Evolutionary conservation across 495 filamentous ascomycete genomes (phyloP).

Genomic region (Lasiosphaeris hirsuta): DNA sequence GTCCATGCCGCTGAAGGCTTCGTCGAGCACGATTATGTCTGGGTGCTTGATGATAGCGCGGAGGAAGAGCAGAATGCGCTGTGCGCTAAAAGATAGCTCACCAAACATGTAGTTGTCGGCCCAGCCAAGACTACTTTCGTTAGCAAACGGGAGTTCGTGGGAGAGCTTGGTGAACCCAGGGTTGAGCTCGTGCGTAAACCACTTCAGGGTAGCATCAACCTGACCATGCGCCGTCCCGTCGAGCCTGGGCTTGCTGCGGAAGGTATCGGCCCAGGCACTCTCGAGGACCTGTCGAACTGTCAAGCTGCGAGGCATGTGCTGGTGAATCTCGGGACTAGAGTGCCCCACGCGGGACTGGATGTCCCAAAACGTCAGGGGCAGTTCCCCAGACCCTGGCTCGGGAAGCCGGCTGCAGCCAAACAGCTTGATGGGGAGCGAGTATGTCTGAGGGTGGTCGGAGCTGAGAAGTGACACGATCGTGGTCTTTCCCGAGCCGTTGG

Average conservation of each 20-base stretch:
- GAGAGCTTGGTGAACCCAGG: slow-evolving; percentile 28
- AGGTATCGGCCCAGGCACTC: slow-evolving; percentile 87
- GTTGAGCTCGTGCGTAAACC: slow-evolving; percentile 73
- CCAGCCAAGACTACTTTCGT: slow-evolving; percentile 42
- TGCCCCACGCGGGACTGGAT: slow-evolving; percentile 88
- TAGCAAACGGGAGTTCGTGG: neutral
- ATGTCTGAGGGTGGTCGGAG: slow-evolving; percentile 92
- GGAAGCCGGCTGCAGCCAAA: slow-evolving; percentile 82
- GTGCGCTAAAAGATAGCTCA: slow-evolving; percentile 69
- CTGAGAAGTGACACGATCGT: slow-evolving; percentile 88
- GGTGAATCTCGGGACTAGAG: slow-evolving; percentile 88
- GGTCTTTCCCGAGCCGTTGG: slow-evolving; percentile 90
- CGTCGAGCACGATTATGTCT: slow-evolving; percentile 88
- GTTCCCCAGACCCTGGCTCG: slow-evolving; percentile 55
- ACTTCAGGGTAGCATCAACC: slow-evolving; percentile 63
- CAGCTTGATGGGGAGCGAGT: slow-evolving; percentile 78
- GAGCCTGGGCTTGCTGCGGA: slow-evolving; percentile 64
- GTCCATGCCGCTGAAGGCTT: slow-evolving; percentile 89
- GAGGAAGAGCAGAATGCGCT: slow-evolving; percentile 81
- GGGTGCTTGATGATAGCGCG: slow-evolving; percentile 78
- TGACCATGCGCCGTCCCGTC: slow-evolving; percentile 49
- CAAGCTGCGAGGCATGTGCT: slow-evolving; percentile 80
- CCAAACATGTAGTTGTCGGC: slow-evolving; percentile 69
- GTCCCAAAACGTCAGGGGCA: slow-evolving; percentile 84
- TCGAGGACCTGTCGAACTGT: slow-evolving; percentile 72